phyloP scores from a whole-genome alignment of 192 early-diverging fungal species.

The Dimargaris verticillata region DNA sequence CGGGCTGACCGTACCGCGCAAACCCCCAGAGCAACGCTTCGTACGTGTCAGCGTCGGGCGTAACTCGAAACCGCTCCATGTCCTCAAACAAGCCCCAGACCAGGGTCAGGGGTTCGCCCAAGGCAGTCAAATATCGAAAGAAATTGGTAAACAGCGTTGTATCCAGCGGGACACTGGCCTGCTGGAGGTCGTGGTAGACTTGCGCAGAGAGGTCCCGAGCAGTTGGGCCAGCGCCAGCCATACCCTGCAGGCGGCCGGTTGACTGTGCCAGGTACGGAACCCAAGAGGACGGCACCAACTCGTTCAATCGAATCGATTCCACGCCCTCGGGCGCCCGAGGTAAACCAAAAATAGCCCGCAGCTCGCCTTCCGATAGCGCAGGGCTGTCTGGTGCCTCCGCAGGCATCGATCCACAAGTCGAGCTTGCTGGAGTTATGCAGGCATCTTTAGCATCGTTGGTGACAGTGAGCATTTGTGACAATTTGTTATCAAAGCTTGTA shows the following conservation, averaged over 20 bases:
- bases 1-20: neutral
- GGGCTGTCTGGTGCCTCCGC: neutral
- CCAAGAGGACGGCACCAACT: too few relatives aligned
- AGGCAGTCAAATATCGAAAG: neutral
- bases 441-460: neutral
- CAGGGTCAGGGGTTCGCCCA: neutral
- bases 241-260: too few relatives aligned
- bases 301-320: too few relatives aligned
- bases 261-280: too few relatives aligned
- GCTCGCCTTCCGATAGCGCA: neutral
- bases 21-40: neutral
- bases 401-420: neutral
- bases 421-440: neutral
- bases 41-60: neutral
- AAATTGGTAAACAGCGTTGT: neutral
- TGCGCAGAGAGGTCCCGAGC: neutral
- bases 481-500: conserved; percentile 3
- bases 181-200: neutral
- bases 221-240: neutral
- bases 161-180: neutral
- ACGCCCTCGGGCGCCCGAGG: neutral
- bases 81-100: neutral
- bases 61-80: neutral
- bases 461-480: neutral
- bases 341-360: neutral